Evolutionary conservation across 2,329 filamentous ascomycete genomes (phyloP).

Genomic region (Colletotrichum sidae): DNA sequence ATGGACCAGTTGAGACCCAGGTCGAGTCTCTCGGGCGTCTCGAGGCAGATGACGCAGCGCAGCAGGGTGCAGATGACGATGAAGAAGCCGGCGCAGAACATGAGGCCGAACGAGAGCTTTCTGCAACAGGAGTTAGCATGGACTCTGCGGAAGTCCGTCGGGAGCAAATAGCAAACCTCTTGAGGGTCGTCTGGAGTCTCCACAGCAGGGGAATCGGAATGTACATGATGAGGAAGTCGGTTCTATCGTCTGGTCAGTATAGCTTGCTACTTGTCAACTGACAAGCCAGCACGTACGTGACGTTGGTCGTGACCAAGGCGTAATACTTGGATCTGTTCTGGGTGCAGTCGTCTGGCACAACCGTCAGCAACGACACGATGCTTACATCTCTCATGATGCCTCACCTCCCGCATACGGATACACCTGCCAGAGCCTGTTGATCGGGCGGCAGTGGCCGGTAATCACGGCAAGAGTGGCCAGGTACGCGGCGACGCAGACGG

Average conservation of each 20-base stretch:
- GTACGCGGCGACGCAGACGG: constrained; percentile 19
- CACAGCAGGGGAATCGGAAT: constrained; percentile 30
- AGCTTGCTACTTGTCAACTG: too few relatives aligned
- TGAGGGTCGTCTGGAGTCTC: constrained; percentile 29
- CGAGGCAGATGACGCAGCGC: constrained; percentile 33
- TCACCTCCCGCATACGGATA: constrained; percentile 29
- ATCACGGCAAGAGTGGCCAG: constrained; percentile 26
- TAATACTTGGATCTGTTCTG: constrained; percentile 33
- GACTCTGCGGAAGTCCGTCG: neutral
- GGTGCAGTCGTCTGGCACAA: constrained; percentile 21
- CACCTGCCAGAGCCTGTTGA: constrained; percentile 29
- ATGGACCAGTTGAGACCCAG: constrained; percentile 35
- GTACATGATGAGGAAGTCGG: constrained; percentile 32
- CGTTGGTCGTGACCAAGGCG: constrained; percentile 27
- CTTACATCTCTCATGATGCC: neutral
- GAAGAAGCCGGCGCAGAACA: constrained; percentile 39
- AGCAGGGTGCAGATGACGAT: constrained; percentile 37
- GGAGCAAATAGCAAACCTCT: neutral
- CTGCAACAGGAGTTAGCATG: neutral
- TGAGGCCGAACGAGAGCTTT: constrained; percentile 35
- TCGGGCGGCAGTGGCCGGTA: constrained; percentile 25
- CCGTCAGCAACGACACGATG: neutral
- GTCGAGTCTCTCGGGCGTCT: constrained; percentile 28
- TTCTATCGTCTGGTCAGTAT: neutral
- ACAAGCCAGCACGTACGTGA: constrained; percentile 2